phyloP scores from a whole-genome alignment of 2,329 filamentous ascomycete species.

The Didymella segeticola region DNA sequence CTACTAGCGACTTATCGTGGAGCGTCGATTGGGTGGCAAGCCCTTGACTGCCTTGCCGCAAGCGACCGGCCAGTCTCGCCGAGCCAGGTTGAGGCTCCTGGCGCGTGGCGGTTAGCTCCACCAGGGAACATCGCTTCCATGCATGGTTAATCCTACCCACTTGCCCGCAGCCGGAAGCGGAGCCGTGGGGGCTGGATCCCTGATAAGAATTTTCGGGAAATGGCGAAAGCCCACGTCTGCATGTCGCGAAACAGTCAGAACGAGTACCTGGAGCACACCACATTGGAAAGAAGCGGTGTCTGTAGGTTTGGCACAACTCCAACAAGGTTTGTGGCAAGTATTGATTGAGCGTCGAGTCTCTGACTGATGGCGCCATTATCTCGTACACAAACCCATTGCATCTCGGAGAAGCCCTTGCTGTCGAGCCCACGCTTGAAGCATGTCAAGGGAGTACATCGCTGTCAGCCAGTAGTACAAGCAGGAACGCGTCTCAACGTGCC shows the following conservation, averaged over 20 bases:
- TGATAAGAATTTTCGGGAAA: constrained; percentile 18
- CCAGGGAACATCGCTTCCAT: constrained; percentile 20
- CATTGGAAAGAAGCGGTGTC: constrained; percentile 10
- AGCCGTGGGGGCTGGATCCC: constrained; percentile 19
- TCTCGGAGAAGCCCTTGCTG: constrained; percentile 4
- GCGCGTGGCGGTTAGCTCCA: constrained; percentile 19
- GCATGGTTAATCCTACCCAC: constrained; percentile 20
- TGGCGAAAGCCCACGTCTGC: constrained; percentile 4
- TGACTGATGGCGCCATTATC: constrained; percentile 7
- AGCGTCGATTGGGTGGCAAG: constrained; percentile 13
- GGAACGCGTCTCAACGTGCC: constrained; percentile 9
- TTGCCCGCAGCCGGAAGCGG: constrained; percentile 16
- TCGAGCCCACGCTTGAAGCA: background rate
- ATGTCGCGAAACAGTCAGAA: background rate
- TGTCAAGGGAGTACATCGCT: constrained; percentile 7
- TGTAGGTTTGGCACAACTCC: constrained; percentile 5
- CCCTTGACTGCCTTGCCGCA: constrained; percentile 1
- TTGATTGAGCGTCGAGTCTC: constrained; percentile 1
- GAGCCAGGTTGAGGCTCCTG: constrained; percentile 20
- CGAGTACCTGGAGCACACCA: constrained; percentile 6
- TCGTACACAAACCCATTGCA: background rate
- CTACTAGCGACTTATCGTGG: constrained; percentile 16
- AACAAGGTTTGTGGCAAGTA: constrained; percentile 1
- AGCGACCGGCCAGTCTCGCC: constrained; percentile 17
- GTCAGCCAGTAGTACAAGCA: constrained; percentile 13